Evolutionary conservation across 1,284 basidiomycete genomes (phyloP).

Genomic region (Malassezia yamatoensis): DNA sequence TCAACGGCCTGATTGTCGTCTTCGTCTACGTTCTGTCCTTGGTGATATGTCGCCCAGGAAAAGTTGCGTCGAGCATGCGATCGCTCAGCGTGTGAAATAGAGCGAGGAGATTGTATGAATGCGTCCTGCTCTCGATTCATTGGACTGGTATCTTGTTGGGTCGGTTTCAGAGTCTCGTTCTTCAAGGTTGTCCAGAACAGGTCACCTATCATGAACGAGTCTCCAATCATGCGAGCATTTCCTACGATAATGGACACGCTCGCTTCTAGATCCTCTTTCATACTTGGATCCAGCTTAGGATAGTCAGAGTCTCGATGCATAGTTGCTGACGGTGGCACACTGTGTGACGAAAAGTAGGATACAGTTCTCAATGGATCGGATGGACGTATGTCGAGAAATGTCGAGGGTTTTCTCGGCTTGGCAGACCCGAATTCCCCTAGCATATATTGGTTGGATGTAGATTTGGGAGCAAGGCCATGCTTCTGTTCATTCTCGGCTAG

Average conservation of each 20-base stretch:
- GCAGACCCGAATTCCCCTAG: neutral
- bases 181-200: constrained; percentile 25
- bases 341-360: constrained; percentile 1
- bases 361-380: neutral
- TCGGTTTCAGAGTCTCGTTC: neutral
- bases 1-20: no score
- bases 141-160: no score
- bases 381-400: neutral
- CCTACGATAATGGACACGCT: neutral
- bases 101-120: no score
- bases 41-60: no score
- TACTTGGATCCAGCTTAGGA: neutral
- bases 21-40: no score
- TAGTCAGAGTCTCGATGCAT: neutral
- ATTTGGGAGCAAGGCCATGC: no score
- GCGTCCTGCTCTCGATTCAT: no score
- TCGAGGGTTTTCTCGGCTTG: neutral
- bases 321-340: neutral
- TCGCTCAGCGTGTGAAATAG: no score
- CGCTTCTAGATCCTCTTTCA: neutral
- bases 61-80: no score
- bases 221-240: constrained; percentile 30
- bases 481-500: no score
- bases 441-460: no score
- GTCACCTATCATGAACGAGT: constrained; percentile 36